These are phyloP conservation scores for Saccharomycopsis sp. DNA, from an alignment of 805 yeast genomes.

Conservation along the genomic window DNA sequence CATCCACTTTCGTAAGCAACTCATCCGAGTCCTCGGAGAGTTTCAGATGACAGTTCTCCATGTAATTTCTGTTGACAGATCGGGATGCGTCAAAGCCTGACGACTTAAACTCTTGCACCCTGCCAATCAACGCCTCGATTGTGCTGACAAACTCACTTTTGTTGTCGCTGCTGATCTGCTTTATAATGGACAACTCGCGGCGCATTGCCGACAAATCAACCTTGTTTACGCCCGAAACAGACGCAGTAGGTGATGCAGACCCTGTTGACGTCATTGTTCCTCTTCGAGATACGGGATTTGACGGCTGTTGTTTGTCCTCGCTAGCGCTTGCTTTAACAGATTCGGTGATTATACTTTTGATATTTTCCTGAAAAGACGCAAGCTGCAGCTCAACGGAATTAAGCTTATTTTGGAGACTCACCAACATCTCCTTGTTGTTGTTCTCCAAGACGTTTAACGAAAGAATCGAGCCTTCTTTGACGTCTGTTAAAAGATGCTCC, in stretches of 20 bases:
- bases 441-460: conserved; percentile 46
- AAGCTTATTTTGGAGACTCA: conserved; percentile 21
- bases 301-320: too few relatives aligned
- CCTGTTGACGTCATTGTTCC: neutral
- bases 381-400: conserved; percentile 26
- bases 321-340: too few relatives aligned
- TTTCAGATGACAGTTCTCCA: conserved; percentile 68
- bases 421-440: conserved; percentile 18
- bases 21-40: conserved; percentile 72
- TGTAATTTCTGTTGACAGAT: conserved; percentile 42
- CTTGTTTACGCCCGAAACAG: conserved; percentile 8
- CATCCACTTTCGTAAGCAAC: conserved; percentile 77
- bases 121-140: conserved; percentile 37
- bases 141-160: conserved; percentile 37
- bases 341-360: conserved; percentile 18
- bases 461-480: conserved; percentile 54
- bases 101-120: conserved; percentile 47
- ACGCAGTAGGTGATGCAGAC: neutral
- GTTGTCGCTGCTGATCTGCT: conserved; percentile 46
- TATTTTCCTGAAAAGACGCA: conserved; percentile 9
- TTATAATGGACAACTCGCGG: conserved; percentile 52
- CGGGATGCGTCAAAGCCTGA: conserved; percentile 33
- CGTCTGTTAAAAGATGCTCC: conserved; percentile 47
- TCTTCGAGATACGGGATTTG: too few relatives aligned
- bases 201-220: conserved; percentile 41